These are phyloP conservation scores for Trichosporon sp. DNA, from an alignment of 1,284 basidiomycete genomes.

Conservation along the genomic window DNA sequence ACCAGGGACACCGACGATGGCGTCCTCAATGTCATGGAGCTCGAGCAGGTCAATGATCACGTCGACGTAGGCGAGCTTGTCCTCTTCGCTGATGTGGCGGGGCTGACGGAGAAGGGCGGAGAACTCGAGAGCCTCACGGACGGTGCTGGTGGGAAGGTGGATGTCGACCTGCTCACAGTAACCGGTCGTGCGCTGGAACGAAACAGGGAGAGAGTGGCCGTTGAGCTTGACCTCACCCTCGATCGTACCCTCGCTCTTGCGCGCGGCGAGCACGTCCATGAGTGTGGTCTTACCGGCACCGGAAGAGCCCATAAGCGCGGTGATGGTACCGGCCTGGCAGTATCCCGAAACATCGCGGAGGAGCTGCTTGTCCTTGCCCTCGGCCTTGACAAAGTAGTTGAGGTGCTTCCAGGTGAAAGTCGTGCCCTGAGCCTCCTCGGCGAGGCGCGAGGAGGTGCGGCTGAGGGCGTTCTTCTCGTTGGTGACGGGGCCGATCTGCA, in stretches of 20 bases:
- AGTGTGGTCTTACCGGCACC: slow-evolving; percentile 58
- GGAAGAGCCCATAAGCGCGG: slow-evolving; percentile 58
- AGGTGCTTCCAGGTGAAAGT: slow-evolving; percentile 59
- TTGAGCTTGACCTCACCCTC: slow-evolving; percentile 59
- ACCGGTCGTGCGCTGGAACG: slow-evolving; percentile 61
- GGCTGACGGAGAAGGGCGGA: slow-evolving; percentile 81
- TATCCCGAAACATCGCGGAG: slow-evolving; percentile 60
- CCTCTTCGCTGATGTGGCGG: slow-evolving; percentile 62
- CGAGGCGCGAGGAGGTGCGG: slow-evolving; percentile 4
- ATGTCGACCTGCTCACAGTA: slow-evolving; percentile 56
- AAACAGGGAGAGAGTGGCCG: slow-evolving; percentile 56
- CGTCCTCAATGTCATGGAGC: slow-evolving; percentile 60
- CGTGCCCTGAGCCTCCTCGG: slow-evolving; percentile 17
- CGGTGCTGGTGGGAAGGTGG: slow-evolving; percentile 56
- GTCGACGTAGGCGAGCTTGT: slow-evolving; percentile 62
- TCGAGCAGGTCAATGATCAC: slow-evolving; percentile 61
- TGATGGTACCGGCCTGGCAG: slow-evolving; percentile 60
- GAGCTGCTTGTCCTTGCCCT: slow-evolving; percentile 52
- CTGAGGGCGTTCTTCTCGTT: slow-evolving; percentile 7
- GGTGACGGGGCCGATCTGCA: not conserved
- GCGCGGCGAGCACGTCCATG: slow-evolving; percentile 58
- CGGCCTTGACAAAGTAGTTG: slow-evolving; percentile 57
- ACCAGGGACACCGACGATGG: slow-evolving; percentile 58
- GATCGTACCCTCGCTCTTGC: slow-evolving; percentile 52
- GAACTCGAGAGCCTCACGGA: slow-evolving; percentile 79